These are phyloP conservation scores for Aspergillus asperescens DNA, from an alignment of 495 filamentous ascomycete species.

Conservation along the genomic window DNA sequence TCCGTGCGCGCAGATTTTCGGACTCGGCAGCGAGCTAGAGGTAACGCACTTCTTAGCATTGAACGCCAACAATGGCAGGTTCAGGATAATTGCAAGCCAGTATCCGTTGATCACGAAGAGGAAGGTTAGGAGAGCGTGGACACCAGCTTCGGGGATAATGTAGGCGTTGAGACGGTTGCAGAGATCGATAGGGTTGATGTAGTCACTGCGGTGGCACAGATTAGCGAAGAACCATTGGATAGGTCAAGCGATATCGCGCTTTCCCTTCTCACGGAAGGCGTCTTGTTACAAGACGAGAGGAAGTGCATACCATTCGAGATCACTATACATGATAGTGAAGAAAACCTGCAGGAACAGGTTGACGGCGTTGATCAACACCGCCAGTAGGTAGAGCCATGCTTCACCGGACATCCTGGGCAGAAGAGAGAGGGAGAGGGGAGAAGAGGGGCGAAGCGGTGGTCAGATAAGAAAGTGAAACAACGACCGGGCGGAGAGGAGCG, in stretches of 20 bases:
- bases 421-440: background rate
- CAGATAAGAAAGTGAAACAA: background rate
- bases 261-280: background rate
- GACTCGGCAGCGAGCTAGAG: conserved; percentile 1
- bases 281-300: background rate
- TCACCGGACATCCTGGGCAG: conserved; percentile 86
- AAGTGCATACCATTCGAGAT: conserved; percentile 82
- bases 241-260: no score
- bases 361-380: conserved; percentile 99
- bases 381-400: conserved; percentile 97
- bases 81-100: conserved; percentile 89
- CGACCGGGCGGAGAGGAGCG: conserved; percentile 2
- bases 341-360: conserved; percentile 99
- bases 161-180: conserved; percentile 99
- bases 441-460: conserved; percentile 10
- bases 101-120: conserved; percentile 98
- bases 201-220: conserved; percentile 61
- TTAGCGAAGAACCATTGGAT: conserved; percentile 20
- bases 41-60: conserved; percentile 89
- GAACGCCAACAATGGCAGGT: conserved; percentile 86
- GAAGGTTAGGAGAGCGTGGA: conserved; percentile 90
- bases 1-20: conserved; percentile 16
- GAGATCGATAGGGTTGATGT: conserved; percentile 99
- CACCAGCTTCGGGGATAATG: conserved; percentile 97
- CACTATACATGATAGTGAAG: conserved; percentile 99